phyloP scores from a whole-genome alignment of 2,329 filamentous ascomycete species.

The Cercospora canescens region DNA sequence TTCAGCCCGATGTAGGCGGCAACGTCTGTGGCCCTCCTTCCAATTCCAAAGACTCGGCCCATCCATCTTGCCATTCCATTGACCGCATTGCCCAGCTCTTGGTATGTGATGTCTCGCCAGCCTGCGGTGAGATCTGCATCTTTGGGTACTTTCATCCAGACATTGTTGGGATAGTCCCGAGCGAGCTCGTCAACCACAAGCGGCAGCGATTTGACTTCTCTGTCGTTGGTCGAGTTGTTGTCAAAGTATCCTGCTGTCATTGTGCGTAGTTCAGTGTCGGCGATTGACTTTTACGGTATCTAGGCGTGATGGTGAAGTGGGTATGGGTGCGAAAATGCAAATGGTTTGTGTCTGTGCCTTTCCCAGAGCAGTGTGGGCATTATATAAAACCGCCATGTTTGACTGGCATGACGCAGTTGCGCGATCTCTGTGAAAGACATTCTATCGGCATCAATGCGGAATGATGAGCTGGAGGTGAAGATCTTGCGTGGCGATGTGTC shows the following conservation, averaged over 20 bases:
- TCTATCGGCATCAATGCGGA: neutral
- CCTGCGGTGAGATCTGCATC: conserved; percentile 18
- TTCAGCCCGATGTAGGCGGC: conserved; percentile 30
- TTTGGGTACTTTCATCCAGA: conserved; percentile 24
- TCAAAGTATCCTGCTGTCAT: neutral
- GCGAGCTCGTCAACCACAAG: conserved; percentile 24
- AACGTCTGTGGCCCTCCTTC: conserved; percentile 22
- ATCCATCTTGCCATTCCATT: conserved; percentile 20
- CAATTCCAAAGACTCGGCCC: conserved; percentile 24
- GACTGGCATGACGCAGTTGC: neutral
- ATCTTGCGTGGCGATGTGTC: neutral
- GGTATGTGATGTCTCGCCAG: conserved; percentile 22
- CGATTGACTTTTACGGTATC: no score
- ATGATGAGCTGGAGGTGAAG: neutral
- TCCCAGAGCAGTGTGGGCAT: neutral
- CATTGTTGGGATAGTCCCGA: conserved; percentile 20
- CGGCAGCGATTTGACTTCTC: conserved; percentile 17
- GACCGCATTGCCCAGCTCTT: conserved; percentile 16
- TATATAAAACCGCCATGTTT: neutral
- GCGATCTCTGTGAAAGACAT: neutral
- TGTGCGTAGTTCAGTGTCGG: neutral
- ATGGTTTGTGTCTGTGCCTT: neutral
- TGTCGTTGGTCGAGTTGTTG: neutral
- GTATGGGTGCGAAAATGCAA: neutral
- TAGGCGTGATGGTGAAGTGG: no score